Base-by-base conservation (phyloP, 2,329 filamentous ascomycete species). In the Xylaria sp. region DNA sequence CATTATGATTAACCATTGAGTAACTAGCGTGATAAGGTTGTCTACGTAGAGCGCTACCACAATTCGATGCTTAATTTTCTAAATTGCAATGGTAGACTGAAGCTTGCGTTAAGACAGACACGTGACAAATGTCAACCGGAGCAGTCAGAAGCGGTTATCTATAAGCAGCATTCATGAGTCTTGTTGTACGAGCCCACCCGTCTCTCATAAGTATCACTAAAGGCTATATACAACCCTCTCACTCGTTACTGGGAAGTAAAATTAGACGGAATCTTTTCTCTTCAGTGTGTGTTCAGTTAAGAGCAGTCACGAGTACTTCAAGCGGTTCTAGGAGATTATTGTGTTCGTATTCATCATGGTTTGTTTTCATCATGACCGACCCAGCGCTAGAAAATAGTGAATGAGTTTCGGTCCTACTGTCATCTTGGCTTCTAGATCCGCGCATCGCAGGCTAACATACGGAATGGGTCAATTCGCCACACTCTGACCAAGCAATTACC, bases 321-420 rank as follows among this genome's bases (percentile, higher is more conserved):
- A 28, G 28, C 28, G 15, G 39, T 13, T 41, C 13, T 41, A 41
- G 39, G 15, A 41, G 4, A 2, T 15, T 15, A 12, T 12, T 12
- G 39, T 18, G 13, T 46, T 8, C 41, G 18, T 46, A 46, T 18
- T 46, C 7, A 56, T 55, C 15, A 62, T 50, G 32, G 2, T 4
- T 25, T 46, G 41, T 13, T 41, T 44, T 46, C 54, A 46, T 20
- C 13, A 20, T 32, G 2, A 15, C 25, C 39, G 25, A 20, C n/a
- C 39, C 15, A 20, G 12, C 12, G 20, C 8, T 23, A 9, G 56
- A 23, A 37, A 37, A 37, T 1, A 37, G 20, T 50, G 54, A 15
- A 20, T n/a, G 56, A 13, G 20, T 58, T 20, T 67, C 65, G 65
- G 65, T 44, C 65, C 65, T 63, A 63, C 57, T 67, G 7, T 48